A percentile compares a stretch with the other conserved stretches of the same genome.
Evolutionary conservation across 305 asterid species (phyloP).

Genomic region (Fraxinus velutina): DNA sequence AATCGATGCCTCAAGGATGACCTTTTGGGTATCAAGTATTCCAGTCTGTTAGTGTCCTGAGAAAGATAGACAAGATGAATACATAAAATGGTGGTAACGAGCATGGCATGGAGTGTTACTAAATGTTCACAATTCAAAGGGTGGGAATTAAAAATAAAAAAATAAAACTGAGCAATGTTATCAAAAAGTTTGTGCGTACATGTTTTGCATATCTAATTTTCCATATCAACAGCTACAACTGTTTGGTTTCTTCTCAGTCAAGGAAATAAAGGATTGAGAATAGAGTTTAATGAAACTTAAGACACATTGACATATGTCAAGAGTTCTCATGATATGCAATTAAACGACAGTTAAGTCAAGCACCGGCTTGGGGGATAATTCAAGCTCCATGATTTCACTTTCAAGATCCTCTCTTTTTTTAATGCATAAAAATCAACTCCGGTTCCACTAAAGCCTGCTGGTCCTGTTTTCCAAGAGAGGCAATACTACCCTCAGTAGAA

Average conservation of each 20-base stretch:
- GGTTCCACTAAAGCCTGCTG: neutral
- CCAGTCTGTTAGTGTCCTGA: conserved; percentile 83
- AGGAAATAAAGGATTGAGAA: neutral
- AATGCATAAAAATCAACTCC: neutral
- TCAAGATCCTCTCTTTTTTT: neutral
- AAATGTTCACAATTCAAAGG: neutral
- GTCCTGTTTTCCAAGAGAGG: neutral
- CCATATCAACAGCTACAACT: neutral
- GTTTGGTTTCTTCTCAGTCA: neutral
- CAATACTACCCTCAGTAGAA: neutral
- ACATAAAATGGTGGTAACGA: neutral
- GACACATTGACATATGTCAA: neutral
- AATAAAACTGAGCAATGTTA: neutral
- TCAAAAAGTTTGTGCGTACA: neutral
- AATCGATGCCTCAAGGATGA: conserved; percentile 84
- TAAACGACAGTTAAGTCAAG: neutral
- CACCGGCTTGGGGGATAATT: neutral
- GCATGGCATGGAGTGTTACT: neutral
- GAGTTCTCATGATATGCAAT: neutral
- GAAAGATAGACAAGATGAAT: conserved; percentile 1
- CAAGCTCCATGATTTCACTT: neutral
- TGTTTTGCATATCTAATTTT: neutral
- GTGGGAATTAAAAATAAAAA: neutral
- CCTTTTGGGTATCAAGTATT: conserved; percentile 88
- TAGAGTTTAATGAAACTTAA: neutral